These are phyloP conservation scores for Ophiobolus disseminans DNA, from an alignment of 2,329 filamentous ascomycete species.

Conservation along the genomic window DNA sequence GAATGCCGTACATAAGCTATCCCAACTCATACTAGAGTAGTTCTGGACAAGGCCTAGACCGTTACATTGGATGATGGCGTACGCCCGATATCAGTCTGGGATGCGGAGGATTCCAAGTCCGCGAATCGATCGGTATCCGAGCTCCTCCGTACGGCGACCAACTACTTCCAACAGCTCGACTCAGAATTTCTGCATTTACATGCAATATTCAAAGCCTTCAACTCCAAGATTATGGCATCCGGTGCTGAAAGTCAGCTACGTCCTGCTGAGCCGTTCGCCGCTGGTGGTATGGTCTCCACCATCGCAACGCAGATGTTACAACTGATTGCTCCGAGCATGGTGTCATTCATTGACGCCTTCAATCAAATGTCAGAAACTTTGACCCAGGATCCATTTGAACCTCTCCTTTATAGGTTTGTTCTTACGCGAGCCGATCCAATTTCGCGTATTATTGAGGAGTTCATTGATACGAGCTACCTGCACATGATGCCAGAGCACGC, in stretches of 20 bases:
- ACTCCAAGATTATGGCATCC: neutral
- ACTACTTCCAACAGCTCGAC: neutral
- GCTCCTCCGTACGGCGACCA: neutral
- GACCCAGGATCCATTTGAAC: too few relatives aligned
- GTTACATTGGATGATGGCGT: too few relatives aligned
- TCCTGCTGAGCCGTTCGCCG: neutral
- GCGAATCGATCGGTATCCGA: neutral
- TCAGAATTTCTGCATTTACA: neutral
- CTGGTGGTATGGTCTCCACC: neutral
- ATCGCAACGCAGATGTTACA: neutral
- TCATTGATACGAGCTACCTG: too few relatives aligned
- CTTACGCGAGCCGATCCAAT: too few relatives aligned
- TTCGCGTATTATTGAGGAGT: too few relatives aligned
- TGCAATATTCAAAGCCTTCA: neutral
- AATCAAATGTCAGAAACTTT: neutral
- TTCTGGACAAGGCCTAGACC: too few relatives aligned
- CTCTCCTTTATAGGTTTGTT: too few relatives aligned
- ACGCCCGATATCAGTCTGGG: neutral
- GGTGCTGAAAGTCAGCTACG: neutral
- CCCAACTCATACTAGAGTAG: too few relatives aligned
- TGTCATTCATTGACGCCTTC: neutral
- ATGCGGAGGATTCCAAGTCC: neutral
- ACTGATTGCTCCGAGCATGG: neutral
- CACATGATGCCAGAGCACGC: too few relatives aligned
- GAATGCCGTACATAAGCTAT: too few relatives aligned